Percentiles rank a stretch among this genome's conserved stretches.
Evolutionary conservation across 345 rosid genomes (phyloP).

Genomic region (Linum tenue): DNA sequence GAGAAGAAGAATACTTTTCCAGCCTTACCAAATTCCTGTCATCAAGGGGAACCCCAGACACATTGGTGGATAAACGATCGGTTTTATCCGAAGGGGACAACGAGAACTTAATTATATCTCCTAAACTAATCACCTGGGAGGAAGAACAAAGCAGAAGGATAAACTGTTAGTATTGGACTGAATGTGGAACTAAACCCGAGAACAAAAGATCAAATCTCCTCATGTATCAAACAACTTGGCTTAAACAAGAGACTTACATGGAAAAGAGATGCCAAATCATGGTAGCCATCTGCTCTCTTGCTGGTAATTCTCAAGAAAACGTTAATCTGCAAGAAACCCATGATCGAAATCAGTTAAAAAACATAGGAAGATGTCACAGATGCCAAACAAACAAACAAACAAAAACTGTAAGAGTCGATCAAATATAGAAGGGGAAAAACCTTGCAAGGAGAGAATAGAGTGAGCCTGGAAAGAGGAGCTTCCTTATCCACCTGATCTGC

Average conservation of each 20-base stretch:
- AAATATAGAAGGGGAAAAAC: constrained; percentile 19
- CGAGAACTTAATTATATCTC: constrained; percentile 85
- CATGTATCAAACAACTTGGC: background rate
- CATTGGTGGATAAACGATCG: constrained; percentile 77
- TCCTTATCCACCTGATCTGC: constrained; percentile 69
- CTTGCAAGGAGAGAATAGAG: constrained; percentile 96
- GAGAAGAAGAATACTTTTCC: background rate
- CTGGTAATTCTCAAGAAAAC: constrained; percentile 84
- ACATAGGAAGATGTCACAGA: background rate
- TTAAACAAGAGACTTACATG: constrained; percentile 42
- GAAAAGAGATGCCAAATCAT: constrained; percentile 90
- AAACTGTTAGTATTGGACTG: constrained; percentile 3
- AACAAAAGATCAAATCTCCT: background rate
- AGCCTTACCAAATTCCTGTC: constrained; percentile 55
- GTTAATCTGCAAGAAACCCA: constrained; percentile 46
- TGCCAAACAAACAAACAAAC: no score
- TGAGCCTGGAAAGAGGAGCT: constrained; percentile 88
- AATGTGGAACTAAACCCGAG: background rate
- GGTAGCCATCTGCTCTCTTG: constrained; percentile 85
- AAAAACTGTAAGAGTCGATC: constrained; percentile 5
- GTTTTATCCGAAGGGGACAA: constrained; percentile 64
- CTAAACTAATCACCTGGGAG: constrained; percentile 71
- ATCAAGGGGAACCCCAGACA: constrained; percentile 77
- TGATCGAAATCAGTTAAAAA: background rate
- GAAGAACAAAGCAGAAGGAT: constrained; percentile 4